Evolutionary conservation across 2,329 filamentous ascomycete species (phyloP).

Genomic region (Aphanoascus verrucosus): DNA sequence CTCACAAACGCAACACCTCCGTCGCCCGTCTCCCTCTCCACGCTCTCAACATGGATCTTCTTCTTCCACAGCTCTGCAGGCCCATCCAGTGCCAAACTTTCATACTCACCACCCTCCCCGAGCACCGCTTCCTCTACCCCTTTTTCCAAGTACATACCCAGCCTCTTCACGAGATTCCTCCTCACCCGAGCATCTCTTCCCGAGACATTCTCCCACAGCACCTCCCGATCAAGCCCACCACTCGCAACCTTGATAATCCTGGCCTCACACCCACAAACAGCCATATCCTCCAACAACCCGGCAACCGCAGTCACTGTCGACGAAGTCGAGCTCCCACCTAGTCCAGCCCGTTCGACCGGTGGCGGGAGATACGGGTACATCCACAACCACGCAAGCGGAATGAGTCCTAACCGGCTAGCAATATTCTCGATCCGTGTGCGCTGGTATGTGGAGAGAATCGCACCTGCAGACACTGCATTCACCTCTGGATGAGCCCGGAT

Average conservation of each 20-base stretch:
- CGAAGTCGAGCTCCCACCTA: conserved; percentile 9
- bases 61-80: conserved; percentile 61
- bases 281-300: conserved; percentile 70
- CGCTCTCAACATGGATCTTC: conserved; percentile 52
- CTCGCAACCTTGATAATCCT: conserved; percentile 91
- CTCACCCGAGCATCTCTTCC: conserved; percentile 36
- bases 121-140: conserved; percentile 59
- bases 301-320: conserved; percentile 17
- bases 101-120: conserved; percentile 92
- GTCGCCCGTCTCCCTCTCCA: conserved; percentile 51
- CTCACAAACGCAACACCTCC: conserved; percentile 68
- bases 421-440: conserved; percentile 91
- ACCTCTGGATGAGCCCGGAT: conserved; percentile 61
- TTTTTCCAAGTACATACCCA: conserved; percentile 50
- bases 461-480: conserved; percentile 80
- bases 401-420: conserved; percentile 69
- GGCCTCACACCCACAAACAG: conserved; percentile 64
- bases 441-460: conserved; percentile 91
- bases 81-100: conserved; percentile 79
- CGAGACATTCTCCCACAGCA: conserved; percentile 73
- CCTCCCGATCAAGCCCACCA: conserved; percentile 68
- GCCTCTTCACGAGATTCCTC: conserved; percentile 39
- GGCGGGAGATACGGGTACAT: conserved; percentile 67
- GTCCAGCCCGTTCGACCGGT: conserved; percentile 24
- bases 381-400: conserved; percentile 81